Conservation (phyloP, 495 filamentous ascomycete genomes). For the Sporormia fimetaria region DNA sequence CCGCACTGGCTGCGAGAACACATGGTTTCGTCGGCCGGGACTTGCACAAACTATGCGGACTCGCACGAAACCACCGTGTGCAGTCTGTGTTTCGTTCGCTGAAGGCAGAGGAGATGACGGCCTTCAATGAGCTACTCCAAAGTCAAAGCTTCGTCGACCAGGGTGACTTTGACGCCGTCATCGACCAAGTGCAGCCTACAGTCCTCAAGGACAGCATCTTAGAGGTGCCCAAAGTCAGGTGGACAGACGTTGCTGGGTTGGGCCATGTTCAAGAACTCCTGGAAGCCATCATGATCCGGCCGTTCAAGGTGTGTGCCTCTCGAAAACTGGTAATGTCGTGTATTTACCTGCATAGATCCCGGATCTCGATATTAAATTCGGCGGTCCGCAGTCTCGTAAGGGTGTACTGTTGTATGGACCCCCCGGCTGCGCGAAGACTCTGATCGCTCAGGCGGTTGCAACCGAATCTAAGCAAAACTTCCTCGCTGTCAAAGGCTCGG, state of each 20-base stretch:
- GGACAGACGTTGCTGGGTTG: conserved; percentile 86
- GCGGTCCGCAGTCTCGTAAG: conserved; percentile 42
- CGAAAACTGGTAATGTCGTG: conserved; percentile 18
- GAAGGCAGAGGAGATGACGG: neutral
- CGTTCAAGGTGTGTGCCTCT: conserved; percentile 44
- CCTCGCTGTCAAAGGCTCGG: conserved; percentile 90
- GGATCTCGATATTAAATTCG: conserved; percentile 18
- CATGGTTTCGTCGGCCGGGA: conserved; percentile 62
- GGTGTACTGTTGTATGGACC: conserved; percentile 89
- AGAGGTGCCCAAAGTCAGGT: conserved; percentile 74
- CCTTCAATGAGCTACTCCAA: conserved; percentile 5
- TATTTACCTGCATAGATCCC: conserved; percentile 17
- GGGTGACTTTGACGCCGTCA: conserved; percentile 43
- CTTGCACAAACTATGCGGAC: conserved; percentile 28
- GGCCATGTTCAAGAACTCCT: conserved; percentile 63
- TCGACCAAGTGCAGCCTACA: conserved; percentile 56
- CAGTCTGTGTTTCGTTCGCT: neutral
- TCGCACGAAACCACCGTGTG: conserved; percentile 13
- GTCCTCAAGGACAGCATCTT: conserved; percentile 86
- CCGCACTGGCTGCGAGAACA: conserved; percentile 43
- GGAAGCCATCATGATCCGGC: conserved; percentile 52
- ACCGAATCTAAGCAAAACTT: conserved; percentile 90
- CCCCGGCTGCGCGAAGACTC: conserved; percentile 91
- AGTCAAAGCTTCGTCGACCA: conserved; percentile 25
- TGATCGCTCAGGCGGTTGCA: conserved; percentile 84